Percentiles rank a stretch among this genome's conserved stretches.
Evolutionary conservation across 2,329 filamentous ascomycete species (phyloP).

Genomic region (Xylariaceae sp.): DNA sequence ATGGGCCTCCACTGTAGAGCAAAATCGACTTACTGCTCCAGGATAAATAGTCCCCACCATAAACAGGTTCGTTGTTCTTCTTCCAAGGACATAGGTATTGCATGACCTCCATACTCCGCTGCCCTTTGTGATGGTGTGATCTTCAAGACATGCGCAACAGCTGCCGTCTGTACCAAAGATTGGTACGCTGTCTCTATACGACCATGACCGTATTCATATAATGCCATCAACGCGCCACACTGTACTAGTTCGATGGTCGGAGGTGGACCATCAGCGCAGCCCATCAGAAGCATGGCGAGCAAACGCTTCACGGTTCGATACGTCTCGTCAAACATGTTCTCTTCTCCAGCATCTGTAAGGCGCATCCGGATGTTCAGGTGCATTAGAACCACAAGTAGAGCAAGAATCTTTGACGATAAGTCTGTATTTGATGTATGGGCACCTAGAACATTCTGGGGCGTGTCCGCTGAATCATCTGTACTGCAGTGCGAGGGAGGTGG

Average conservation of each 20-base stretch:
- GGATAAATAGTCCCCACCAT: conserved; percentile 43
- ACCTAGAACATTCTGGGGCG: conserved; percentile 11
- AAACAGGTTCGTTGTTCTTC: conserved; percentile 36
- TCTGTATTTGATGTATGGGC: conserved; percentile 12
- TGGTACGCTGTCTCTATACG: conserved; percentile 39
- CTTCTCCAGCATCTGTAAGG: conserved; percentile 33
- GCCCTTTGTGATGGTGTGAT: conserved; percentile 35
- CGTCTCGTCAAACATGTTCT: conserved; percentile 37
- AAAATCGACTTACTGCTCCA: conserved; percentile 36
- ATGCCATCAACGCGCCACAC: conserved; percentile 37
- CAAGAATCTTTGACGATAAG: conserved; percentile 27
- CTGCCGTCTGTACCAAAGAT: conserved; percentile 39
- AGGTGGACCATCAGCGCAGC: conserved; percentile 27
- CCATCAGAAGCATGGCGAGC: conserved; percentile 33
- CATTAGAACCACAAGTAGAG: conserved; percentile 41
- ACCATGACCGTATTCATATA: conserved; percentile 44
- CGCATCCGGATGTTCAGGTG: conserved; percentile 39
- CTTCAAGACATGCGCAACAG: conserved; percentile 33
- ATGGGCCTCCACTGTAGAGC: not conserved
- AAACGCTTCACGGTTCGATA: conserved; percentile 38
- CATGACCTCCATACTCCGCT: conserved; percentile 27
- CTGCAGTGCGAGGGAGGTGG: conserved; percentile 17
- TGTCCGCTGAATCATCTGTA: conserved; percentile 7
- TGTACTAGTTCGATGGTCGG: conserved; percentile 39
- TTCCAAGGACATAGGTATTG: conserved; percentile 12